Conservation (phyloP, 768 basidiomycete genomes). For the Naganishia kalamii region DNA sequence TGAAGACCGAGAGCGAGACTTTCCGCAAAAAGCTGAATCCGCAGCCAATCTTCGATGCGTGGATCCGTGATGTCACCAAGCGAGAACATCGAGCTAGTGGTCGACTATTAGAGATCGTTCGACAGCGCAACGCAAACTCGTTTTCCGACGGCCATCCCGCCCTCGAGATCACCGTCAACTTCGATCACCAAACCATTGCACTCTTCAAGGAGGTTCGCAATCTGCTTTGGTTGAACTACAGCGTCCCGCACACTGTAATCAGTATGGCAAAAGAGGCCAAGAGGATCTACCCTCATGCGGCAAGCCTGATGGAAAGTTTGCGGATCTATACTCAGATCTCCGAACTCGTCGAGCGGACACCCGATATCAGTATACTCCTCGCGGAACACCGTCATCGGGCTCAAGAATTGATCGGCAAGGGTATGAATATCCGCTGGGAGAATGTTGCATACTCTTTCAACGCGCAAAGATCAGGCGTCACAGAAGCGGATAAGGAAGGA, state of each 20-base stretch:
- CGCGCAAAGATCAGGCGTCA: conserved; percentile 60
- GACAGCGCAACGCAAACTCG: conserved; percentile 36
- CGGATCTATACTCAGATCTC: conserved; percentile 92
- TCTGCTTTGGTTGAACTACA: conserved; percentile 88
- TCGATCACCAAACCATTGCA: conserved; percentile 88
- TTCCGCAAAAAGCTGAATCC: conserved; percentile 97
- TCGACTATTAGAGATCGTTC: conserved; percentile 76
- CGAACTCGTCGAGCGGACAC: conserved; percentile 81
- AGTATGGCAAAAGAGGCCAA: conserved; percentile 99
- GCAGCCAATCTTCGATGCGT: conserved; percentile 86
- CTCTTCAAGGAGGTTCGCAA: conserved; percentile 98
- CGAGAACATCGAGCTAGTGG: conserved; percentile 74
- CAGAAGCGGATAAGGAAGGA: conserved; percentile 66
- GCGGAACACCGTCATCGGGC: conserved; percentile 90
- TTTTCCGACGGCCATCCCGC: conserved; percentile 52
- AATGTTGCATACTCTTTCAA: conserved; percentile 91
- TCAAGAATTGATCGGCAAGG: conserved; percentile 85
- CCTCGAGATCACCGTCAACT: conserved; percentile 78
- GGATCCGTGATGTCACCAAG: conserved; percentile 90
- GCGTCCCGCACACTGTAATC: conserved; percentile 85
- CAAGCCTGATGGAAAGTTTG: conserved; percentile 89
- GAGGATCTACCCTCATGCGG: conserved; percentile 94
- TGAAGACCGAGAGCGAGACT: conserved; percentile 80
- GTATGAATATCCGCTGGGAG: conserved; percentile 93
- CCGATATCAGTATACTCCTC: conserved; percentile 86